Evolutionary conservation across 2,329 filamentous ascomycete species (phyloP).

Genomic region (Daldinia sp.): DNA sequence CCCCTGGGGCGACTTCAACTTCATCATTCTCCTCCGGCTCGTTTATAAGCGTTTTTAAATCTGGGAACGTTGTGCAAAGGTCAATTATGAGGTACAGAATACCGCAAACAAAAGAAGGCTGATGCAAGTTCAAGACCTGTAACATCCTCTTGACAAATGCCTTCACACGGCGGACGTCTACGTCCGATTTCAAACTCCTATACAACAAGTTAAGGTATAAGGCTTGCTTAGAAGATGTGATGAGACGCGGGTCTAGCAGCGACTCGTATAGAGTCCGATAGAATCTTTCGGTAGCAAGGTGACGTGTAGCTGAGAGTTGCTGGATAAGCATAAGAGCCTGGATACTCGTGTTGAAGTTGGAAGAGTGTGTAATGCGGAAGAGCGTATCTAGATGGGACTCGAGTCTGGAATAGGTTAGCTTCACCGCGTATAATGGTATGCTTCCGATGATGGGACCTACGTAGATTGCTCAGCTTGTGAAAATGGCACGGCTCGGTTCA

Average conservation of each 20-base stretch:
- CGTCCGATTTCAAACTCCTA: constrained; percentile 86
- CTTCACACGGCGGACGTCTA: constrained; percentile 92
- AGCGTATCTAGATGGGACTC: constrained; percentile 92
- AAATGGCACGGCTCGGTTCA: constrained; percentile 96
- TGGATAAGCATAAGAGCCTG: constrained; percentile 96
- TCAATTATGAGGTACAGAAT: constrained; percentile 91
- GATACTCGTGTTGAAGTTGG: constrained; percentile 98
- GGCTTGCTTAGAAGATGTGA: constrained; percentile 92
- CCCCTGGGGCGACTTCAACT: constrained; percentile 71
- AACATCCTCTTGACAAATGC: constrained; percentile 95
- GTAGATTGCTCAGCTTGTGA: constrained; percentile 81
- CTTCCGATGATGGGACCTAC: constrained; percentile 58
- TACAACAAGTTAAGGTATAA: constrained; percentile 94
- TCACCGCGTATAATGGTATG: constrained; percentile 19
- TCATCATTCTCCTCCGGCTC: constrained; percentile 84
- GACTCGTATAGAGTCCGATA: constrained; percentile 97
- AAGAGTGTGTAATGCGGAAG: constrained; percentile 95
- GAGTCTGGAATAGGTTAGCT: constrained; percentile 64
- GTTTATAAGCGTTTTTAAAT: constrained; percentile 80
- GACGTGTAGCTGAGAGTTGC: constrained; percentile 84
- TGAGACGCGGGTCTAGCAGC: constrained; percentile 86
- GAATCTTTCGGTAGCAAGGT: constrained; percentile 87
- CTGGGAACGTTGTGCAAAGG: constrained; percentile 81
- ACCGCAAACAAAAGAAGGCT: constrained; percentile 92
- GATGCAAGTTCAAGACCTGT: constrained; percentile 87